phyloP scores from a whole-genome alignment of 2,329 filamentous ascomycete species.

The Apiospora rasikravindrae region DNA sequence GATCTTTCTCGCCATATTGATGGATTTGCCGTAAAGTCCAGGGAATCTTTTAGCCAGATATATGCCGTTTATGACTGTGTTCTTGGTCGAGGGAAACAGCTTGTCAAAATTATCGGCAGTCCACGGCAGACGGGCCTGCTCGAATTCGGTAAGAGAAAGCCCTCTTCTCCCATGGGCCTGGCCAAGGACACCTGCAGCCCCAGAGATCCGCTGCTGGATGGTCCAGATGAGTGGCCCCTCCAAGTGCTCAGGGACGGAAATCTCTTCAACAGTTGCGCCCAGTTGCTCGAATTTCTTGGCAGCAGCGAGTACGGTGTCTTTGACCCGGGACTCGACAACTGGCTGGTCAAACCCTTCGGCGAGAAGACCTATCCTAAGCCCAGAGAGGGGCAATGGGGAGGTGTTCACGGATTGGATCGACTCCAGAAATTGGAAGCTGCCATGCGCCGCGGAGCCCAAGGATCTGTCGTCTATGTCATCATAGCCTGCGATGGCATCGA shows the following conservation, averaged over 20 bases:
- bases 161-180: slow-evolving; percentile 52
- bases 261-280: slow-evolving; percentile 54
- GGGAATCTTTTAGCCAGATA: slow-evolving; percentile 52
- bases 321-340: slow-evolving; percentile 46
- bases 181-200: slow-evolving; percentile 47
- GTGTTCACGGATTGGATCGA: slow-evolving; percentile 24
- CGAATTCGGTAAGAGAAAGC: slow-evolving; percentile 55
- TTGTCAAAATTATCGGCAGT: slow-evolving; percentile 54
- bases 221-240: slow-evolving; percentile 58
- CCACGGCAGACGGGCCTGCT: slow-evolving; percentile 52
- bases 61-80: slow-evolving; percentile 57
- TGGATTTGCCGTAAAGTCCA: slow-evolving; percentile 51
- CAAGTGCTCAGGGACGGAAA: slow-evolving; percentile 55
- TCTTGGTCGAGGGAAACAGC: slow-evolving; percentile 58
- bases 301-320: slow-evolving; percentile 47
- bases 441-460: slow-evolving; percentile 38
- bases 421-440: slow-evolving; percentile 34
- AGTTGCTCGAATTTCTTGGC: slow-evolving; percentile 46
- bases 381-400: slow-evolving; percentile 31
- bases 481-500: slow-evolving; percentile 53
- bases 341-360: slow-evolving; percentile 49
- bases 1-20: slow-evolving; percentile 53
- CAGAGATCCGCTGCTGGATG: slow-evolving; percentile 50
- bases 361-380: slow-evolving; percentile 48
- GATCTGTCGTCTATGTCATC: slow-evolving; percentile 55